Base-by-base conservation (phyloP, 306 rosid species). In the Morella rubra region DNA sequence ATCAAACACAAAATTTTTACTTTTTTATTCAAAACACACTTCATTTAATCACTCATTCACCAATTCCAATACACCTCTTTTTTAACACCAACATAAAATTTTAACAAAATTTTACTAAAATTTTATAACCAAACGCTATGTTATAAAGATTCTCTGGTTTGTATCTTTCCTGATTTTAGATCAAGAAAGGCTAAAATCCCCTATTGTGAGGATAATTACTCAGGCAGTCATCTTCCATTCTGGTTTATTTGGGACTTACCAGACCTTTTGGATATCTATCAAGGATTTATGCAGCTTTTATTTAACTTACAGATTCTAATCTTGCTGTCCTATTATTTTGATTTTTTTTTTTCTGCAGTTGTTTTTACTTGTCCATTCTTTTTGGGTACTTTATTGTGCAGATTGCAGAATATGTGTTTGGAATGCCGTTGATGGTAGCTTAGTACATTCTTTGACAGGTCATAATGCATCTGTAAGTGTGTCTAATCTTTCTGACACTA, bases 331-430 rank as follows among this genome's bases (percentile, higher is more conserved):
- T 65, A 18, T 10, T 13, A 20, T 58, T 19, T 58, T 7, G 20
- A 19, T 62, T 65, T 65, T 18, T 19, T 18, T 19, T 54, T 73
- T 77, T 81, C 74, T 40, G 44, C 22, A 71, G 78, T 69, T 76
- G 64, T 56, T 67, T 14, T 77, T 76, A 69, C 44, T 47, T 11
- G 10, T 49, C 0, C 14, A 9, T 49, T 12, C 11, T 49, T 44
- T 72, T 72, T 65, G 73, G 84, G 58, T 53, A 50, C 44, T 71
- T 67, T 20, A 54, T 64, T 70, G 24, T 80, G 73, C 86, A 93
- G 96, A 93, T 90, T 93, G 97, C 86, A 93, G 97, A 86, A 93
- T 93, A 79, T 93, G 97, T 75, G 97, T 93, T 76, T 93, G 97
- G 97, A 93, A 93, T 76, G 97, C 96, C 73, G 90, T 84, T 85